Evolutionary conservation across 73 alveolate species (phyloP), one percentile per base, ranked within the genome.

Genomic region (Paramecium caudatum): DNA sequence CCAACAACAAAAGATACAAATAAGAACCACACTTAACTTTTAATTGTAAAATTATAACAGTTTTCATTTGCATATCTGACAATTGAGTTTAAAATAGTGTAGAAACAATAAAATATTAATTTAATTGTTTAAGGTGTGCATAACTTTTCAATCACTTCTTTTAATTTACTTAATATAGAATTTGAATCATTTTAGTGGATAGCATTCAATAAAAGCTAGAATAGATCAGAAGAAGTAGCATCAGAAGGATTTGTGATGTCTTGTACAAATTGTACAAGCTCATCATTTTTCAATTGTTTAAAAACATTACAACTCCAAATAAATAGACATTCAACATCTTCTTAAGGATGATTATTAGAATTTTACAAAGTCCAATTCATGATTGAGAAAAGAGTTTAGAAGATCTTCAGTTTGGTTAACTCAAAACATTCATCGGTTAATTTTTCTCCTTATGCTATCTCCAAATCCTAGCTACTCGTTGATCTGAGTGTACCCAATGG

Each of bases 401-500:
- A 55, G 3, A 55, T 43, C 16, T 55, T 55, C 30, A 17, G 43
- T 5, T 55, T 55, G 10, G 80, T 55, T 55, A 34, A 68, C 34
- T 37, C 84, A n/a, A 68, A 34, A 68, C 84, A 68, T 37, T 68
- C 84, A 32, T 68, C 84, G 3, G 84, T 68, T 68, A 37, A 34
- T 68, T 68, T 37, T 36, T 68, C 47, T 9, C 17, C 88, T 8
- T 74, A 68, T 4, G 34, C 50, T 3, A 68, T 68, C 13, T 68
- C 84, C 34, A 34, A 37, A 15, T 74, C 88, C 43, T 74, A 45
- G 43, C 88, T 74, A 12, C 55, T 27, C 43, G 88, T 74, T 37
- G 88, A 74, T 74, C 88, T 74, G 9, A 74, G 23, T 6, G 88
- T 36, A 13, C 88, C 88, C 12, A 74, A 45, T 12, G 88, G 88